A percentile compares a stretch with the other conserved stretches of the same genome.
Conservation (phyloP, 371 early-diverging fungal species). For the Lichtheimia hyalospora region DNA sequence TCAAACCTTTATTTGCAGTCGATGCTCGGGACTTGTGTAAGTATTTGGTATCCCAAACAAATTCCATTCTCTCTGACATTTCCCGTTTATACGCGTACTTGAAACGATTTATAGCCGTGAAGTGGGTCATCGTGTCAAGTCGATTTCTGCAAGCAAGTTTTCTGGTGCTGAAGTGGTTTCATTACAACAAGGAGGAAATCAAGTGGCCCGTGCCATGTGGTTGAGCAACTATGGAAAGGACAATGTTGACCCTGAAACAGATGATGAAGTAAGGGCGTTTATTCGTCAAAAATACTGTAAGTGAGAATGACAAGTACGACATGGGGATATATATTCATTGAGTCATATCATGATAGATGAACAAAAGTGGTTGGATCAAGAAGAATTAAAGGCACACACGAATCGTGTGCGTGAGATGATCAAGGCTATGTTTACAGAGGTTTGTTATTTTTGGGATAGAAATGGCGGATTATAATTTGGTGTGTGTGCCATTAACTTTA, state of each 20-base stretch:
- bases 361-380: slow-evolving; percentile 43
- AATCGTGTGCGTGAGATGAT: slow-evolving; percentile 26
- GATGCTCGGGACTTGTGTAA: slow-evolving; percentile 70
- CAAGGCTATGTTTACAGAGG: slow-evolving; percentile 27
- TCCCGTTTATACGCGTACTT: no score
- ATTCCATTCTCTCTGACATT: neutral
- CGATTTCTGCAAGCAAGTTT: slow-evolving; percentile 66
- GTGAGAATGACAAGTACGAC: neutral
- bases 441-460: neutral
- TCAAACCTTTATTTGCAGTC: slow-evolving; percentile 61
- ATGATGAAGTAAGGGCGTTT: slow-evolving; percentile 38
- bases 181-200: slow-evolving; percentile 64
- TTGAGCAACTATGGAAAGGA: slow-evolving; percentile 23
- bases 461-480: neutral
- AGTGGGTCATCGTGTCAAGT: slow-evolving; percentile 69
- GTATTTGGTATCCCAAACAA: slow-evolving; percentile 15
- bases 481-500: slow-evolving; percentile 6
- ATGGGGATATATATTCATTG: neutral
- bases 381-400: slow-evolving; percentile 21
- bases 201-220: slow-evolving; percentile 40
- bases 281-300: slow-evolving; percentile 46
- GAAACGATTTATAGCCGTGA: slow-evolving; percentile 62
- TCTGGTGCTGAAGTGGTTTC: slow-evolving; percentile 58
- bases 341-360: slow-evolving; percentile 20
- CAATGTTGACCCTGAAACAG: slow-evolving; percentile 38